Evolutionary conservation across 2,329 filamentous ascomycete genomes (phyloP).

Genomic region (Hypoxylon sp.): DNA sequence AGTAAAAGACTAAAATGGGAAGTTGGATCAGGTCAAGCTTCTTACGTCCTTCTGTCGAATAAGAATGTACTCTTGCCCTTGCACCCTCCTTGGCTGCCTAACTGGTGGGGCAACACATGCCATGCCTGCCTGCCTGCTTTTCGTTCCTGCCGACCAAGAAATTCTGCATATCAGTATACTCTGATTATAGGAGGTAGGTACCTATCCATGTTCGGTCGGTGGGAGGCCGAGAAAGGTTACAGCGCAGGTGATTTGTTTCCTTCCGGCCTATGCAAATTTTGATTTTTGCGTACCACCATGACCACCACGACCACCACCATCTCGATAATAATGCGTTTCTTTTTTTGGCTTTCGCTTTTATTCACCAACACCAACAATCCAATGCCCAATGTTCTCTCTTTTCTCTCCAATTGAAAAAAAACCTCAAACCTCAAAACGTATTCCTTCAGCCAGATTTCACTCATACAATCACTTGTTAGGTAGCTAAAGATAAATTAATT

Average conservation of each 20-base stretch:
- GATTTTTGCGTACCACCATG: conserved; percentile 11
- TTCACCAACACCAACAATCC: no score
- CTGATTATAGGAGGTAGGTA: no score
- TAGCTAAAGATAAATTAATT: conserved; percentile 30
- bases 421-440: conserved; percentile 1
- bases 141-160: no score
- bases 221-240: conserved; percentile 16
- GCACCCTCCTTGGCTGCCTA: no score
- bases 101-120: neutral
- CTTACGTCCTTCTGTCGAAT: no score
- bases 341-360: conserved; percentile 19
- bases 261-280: conserved; percentile 10
- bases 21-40: conserved; percentile 13
- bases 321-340: conserved; percentile 22
- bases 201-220: no score
- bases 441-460: no score
- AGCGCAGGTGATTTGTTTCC: conserved; percentile 13
- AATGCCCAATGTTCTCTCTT: no score
- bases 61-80: no score
- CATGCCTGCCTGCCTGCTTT: neutral
- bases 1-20: conserved; percentile 8
- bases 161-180: no score
- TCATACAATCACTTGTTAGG: no score
- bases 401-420: conserved; percentile 19
- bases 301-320: no score